These are phyloP conservation scores for Tardiomyces blankii DNA, from an alignment of 1,139 yeast genomes.

Conservation along the genomic window DNA sequence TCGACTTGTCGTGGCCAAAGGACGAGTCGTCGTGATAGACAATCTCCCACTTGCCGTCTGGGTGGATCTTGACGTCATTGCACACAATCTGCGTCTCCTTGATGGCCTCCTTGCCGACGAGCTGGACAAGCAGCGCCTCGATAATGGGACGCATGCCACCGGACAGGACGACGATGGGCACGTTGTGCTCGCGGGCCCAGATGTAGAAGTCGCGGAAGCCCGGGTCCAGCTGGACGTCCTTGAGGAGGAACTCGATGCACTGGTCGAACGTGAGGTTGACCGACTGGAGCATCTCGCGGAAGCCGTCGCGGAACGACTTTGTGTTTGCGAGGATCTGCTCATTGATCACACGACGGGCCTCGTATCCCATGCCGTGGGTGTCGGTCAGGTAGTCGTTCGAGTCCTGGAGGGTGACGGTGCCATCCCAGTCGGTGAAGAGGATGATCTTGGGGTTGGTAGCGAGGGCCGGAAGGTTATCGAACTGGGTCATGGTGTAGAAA, in stretches of 20 bases:
- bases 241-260: slow-evolving; percentile 48
- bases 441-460: slow-evolving; percentile 45
- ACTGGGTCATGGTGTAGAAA: not conserved
- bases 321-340: slow-evolving; percentile 62
- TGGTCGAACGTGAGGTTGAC: slow-evolving; percentile 67
- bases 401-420: slow-evolving; percentile 87
- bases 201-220: slow-evolving; percentile 76
- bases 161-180: slow-evolving; percentile 70
- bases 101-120: slow-evolving; percentile 70
- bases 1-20: slow-evolving; percentile 92
- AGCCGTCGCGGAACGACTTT: slow-evolving; percentile 64
- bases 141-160: slow-evolving; percentile 93
- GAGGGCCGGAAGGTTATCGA: slow-evolving; percentile 18
- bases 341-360: slow-evolving; percentile 54
- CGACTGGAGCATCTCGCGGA: slow-evolving; percentile 73
- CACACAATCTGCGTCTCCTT: slow-evolving; percentile 69
- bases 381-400: slow-evolving; percentile 90
- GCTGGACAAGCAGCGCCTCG: slow-evolving; percentile 55
- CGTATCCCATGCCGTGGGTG: slow-evolving; percentile 73
- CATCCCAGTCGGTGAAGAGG: slow-evolving; percentile 95
- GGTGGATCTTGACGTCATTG: slow-evolving; percentile 56
- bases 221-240: slow-evolving; percentile 67
- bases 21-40: slow-evolving; percentile 73
- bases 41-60: slow-evolving; percentile 65
- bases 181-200: slow-evolving; percentile 60